phyloP scores from a whole-genome alignment of 139 green algal species.

The Closterium sp. region DNA sequence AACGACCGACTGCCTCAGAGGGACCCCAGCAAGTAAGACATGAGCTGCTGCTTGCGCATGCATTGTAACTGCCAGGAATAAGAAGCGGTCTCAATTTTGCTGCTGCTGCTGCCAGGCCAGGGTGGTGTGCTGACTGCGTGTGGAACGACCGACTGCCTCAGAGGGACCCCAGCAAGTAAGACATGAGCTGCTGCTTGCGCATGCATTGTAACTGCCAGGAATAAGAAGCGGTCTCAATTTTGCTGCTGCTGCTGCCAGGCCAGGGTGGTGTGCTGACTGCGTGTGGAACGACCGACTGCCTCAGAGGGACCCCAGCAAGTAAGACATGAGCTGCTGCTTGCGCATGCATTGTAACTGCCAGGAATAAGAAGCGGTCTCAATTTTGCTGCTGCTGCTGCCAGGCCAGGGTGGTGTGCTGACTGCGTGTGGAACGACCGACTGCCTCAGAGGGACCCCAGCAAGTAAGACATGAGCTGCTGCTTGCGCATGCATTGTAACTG shows the following conservation, averaged over 20 bases:
- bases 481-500: conserved; percentile 37
- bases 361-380: conserved; percentile 55
- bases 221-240: conserved; percentile 57
- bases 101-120: conserved; percentile 46
- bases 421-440: conserved; percentile 62
- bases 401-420: conserved; percentile 67
- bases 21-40: conserved; percentile 60
- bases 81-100: conserved; percentile 57
- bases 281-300: conserved; percentile 62
- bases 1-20: conserved; percentile 44
- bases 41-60: conserved; percentile 52
- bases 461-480: conserved; percentile 53
- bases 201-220: conserved; percentile 40
- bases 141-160: conserved; percentile 55
- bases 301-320: conserved; percentile 59
- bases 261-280: conserved; percentile 70
- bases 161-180: conserved; percentile 59
- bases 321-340: conserved; percentile 50
- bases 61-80: conserved; percentile 39
- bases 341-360: conserved; percentile 34
- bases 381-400: conserved; percentile 54
- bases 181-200: too few species aligned
- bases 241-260: conserved; percentile 47
- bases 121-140: conserved; percentile 75
- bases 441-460: conserved; percentile 60